These are phyloP conservation scores for Colletotrichum neosansevieriae DNA, from an alignment of 2,329 filamentous ascomycete species.

Conservation along the genomic window DNA sequence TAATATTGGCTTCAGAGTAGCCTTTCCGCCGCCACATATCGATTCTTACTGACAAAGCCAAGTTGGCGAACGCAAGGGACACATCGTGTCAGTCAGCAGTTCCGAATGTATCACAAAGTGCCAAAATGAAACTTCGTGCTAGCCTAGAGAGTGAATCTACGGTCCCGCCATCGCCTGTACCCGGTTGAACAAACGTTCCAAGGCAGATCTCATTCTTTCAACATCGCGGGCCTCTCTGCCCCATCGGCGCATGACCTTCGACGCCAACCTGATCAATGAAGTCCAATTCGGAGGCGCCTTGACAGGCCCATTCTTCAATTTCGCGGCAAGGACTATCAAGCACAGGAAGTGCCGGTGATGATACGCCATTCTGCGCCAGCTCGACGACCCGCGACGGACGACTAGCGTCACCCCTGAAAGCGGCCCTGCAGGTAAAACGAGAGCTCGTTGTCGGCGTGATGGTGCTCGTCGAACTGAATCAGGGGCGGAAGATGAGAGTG, in stretches of 20 bases:
- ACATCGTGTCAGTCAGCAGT: too few relatives aligned
- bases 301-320: neutral
- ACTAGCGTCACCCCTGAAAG: conserved; percentile 38
- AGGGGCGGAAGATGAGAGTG: conserved; percentile 37
- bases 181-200: conserved; percentile 13
- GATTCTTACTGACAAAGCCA: too few relatives aligned
- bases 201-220: conserved; percentile 6
- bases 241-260: conserved; percentile 7
- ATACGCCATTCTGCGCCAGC: conserved; percentile 32
- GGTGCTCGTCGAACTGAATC: conserved; percentile 34
- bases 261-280: neutral
- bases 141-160: neutral
- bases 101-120: neutral
- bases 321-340: conserved; percentile 34
- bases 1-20: too few relatives aligned
- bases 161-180: neutral
- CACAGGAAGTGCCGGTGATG: conserved; percentile 35
- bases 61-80: too few relatives aligned
- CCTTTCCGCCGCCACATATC: too few relatives aligned
- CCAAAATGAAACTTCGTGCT: neutral
- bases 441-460: conserved; percentile 36
- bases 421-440: conserved; percentile 37
- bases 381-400: conserved; percentile 8
- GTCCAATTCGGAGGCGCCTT: conserved; percentile 8
- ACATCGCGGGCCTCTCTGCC: conserved; percentile 7